Evolutionary conservation across 2,329 filamentous ascomycete species (phyloP).

Genomic region (Ramichloridium luteum): DNA sequence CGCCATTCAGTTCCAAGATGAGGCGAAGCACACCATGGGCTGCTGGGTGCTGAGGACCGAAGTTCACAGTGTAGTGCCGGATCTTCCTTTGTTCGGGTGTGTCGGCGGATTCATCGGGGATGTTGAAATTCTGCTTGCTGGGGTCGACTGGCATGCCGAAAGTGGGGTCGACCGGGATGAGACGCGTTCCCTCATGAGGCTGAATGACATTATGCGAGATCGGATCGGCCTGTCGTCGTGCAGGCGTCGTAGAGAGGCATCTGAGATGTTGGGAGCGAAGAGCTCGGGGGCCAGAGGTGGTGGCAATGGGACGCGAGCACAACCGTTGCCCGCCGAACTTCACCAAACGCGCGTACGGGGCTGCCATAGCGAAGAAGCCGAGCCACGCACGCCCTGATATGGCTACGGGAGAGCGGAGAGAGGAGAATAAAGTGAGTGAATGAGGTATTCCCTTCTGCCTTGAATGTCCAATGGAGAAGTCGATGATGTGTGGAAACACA

Average conservation of each 20-base stretch:
- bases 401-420: constrained; percentile 5
- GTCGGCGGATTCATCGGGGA: constrained; percentile 33
- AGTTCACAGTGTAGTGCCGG: constrained; percentile 98
- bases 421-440: constrained; percentile 10
- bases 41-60: constrained; percentile 94
- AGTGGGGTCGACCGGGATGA: constrained; percentile 53
- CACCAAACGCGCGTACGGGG: constrained; percentile 59
- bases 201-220: constrained; percentile 17
- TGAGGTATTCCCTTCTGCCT: constrained; percentile 5
- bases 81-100: constrained; percentile 63
- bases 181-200: constrained; percentile 42
- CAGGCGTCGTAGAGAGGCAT: constrained; percentile 52
- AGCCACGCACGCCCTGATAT: too few species aligned
- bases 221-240: constrained; percentile 51
- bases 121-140: constrained; percentile 33
- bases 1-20: constrained; percentile 94
- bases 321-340: constrained; percentile 49
- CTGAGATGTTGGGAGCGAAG: constrained; percentile 33
- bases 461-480: constrained; percentile 3
- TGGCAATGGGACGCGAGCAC: constrained; percentile 43
- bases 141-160: constrained; percentile 42
- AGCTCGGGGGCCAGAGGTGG: constrained; percentile 27
- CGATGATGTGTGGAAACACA: constrained; percentile 11
- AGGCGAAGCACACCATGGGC: constrained; percentile 95
- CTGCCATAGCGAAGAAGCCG: constrained; percentile 48